Base-by-base conservation (phyloP, 495 filamentous ascomycete genomes). In the Xylona heveae region DNA sequence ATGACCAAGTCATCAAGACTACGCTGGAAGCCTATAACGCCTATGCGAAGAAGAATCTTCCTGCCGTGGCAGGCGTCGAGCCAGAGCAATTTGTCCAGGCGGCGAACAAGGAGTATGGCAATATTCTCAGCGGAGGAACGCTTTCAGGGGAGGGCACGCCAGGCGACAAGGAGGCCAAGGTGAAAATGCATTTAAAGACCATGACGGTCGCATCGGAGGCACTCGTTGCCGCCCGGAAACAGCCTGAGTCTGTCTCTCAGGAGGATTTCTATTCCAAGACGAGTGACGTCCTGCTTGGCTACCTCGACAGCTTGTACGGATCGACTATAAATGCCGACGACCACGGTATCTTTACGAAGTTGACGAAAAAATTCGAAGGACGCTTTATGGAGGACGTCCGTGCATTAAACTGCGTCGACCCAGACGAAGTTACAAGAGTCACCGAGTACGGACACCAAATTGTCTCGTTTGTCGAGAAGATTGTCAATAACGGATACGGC, bases 181-280 rank as follows among this genome's bases (percentile, higher is more conserved):
- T 79, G 31, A 92, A 90, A 47, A 92, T 93, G 83, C 82, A 93
- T 42, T 66, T 93, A 34, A 76, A 67, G 45, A 91, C 79, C 2
- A 70, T 73, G 14, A 34, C 35, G 5, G 38, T 46, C 5, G 55
- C 55, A 17, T 42, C 44, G 0, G 38, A 43, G 28, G 51, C 48
- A 4, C 33, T 54, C 8, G 8, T 28, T 2, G 12, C 33, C 3
- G 37, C 40, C 8, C 16, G 16, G 15, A 33, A 45, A 24, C 39
- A 39, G 8, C 24, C 42, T 2, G 19, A 35, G 13, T 30, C 34
- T 10, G 21, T 45, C 1, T 27, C 41, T 28, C 14, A 39, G 3
- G 67, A 72, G 24, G 60, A 70, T 2, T 72, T 71, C 45, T 69
- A 62, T 31, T 42, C 46, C 2, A 47, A 53, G 10, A 59, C 64